Percentiles rank a stretch among this genome's conserved stretches.
These are phyloP conservation scores for Fusarium devonianum DNA, from an alignment of 2,329 filamentous ascomycete species.

Conservation along the genomic window DNA sequence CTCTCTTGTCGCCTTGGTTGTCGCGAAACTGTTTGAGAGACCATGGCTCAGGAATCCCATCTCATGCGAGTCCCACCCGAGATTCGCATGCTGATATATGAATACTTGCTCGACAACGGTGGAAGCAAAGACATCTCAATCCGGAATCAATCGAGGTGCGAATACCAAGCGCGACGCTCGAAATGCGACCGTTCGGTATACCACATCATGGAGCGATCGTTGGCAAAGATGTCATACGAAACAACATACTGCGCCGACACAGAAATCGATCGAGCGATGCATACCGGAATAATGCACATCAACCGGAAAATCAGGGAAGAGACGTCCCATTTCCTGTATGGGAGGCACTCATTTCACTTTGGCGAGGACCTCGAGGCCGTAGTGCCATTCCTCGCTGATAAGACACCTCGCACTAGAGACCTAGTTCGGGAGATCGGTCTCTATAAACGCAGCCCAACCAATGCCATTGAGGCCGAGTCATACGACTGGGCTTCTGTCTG, in stretches of 20 bases:
- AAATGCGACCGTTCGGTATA: slow-evolving; percentile 48
- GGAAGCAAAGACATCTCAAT: slow-evolving; percentile 50
- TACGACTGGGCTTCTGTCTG: slow-evolving; percentile 64
- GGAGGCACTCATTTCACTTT: slow-evolving; percentile 65
- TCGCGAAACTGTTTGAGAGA: background rate
- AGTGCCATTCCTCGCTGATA: slow-evolving; percentile 65
- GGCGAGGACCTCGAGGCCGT: slow-evolving; percentile 66
- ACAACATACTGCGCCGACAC: slow-evolving; percentile 59
- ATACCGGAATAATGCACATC: slow-evolving; percentile 55
- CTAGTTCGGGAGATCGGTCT: slow-evolving; percentile 60
- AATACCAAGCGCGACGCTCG: slow-evolving; percentile 30
- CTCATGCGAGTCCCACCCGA: slow-evolving; percentile 51
- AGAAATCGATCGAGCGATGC: slow-evolving; percentile 42
- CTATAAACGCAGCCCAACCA: slow-evolving; percentile 62
- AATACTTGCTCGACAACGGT: slow-evolving; percentile 53
- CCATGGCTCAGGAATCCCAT: slow-evolving; percentile 33
- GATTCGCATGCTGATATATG: slow-evolving; percentile 54
- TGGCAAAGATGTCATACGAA: slow-evolving; percentile 51
- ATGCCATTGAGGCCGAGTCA: slow-evolving; percentile 41
- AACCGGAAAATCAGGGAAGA: slow-evolving; percentile 61
- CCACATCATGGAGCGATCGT: slow-evolving; percentile 50
- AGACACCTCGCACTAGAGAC: slow-evolving; percentile 56
- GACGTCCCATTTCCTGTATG: slow-evolving; percentile 63
- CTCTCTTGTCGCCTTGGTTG: background rate
- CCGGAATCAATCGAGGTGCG: slow-evolving; percentile 46